Evolutionary conservation across 106 monocot genomes (phyloP).

Genomic region (Dactylorhiza incarnata): DNA sequence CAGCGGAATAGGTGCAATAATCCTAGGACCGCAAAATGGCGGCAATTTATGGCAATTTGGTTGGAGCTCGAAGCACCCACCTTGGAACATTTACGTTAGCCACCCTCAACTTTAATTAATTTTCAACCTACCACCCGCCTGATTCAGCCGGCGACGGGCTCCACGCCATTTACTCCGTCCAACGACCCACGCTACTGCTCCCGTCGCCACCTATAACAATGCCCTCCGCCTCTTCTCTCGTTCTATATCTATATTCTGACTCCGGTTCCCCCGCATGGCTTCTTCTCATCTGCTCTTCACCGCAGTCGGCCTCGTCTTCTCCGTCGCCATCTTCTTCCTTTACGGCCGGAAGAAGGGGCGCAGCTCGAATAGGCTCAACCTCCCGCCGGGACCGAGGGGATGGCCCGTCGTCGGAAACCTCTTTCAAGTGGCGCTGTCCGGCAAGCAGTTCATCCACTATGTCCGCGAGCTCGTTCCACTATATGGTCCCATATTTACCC

Average conservation of each 20-base stretch:
- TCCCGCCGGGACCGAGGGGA: slow-evolving; percentile 71
- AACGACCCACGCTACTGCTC: neutral
- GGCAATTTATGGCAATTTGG: neutral
- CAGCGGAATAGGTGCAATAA: too few relatives aligned
- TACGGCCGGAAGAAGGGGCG: neutral
- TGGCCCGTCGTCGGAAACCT: slow-evolving; percentile 91
- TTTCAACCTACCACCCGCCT: neutral
- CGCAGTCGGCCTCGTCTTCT: neutral
- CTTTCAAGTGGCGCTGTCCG: slow-evolving; percentile 63
- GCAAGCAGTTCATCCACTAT: slow-evolving; percentile 76
- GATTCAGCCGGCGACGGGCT: neutral
- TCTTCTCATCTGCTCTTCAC: neutral
- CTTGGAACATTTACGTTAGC: too few relatives aligned
- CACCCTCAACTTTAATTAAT: neutral
- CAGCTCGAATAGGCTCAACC: slow-evolving; percentile 15
- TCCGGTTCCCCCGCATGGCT: too few relatives aligned
- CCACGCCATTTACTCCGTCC: neutral
- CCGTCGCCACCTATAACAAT: neutral
- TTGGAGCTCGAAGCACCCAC: neutral
- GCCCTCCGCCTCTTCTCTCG: neutral
- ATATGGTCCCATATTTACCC: slow-evolving; percentile 77
- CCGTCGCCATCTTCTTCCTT: slow-evolving; percentile 12
- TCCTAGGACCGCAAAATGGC: neutral
- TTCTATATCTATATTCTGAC: too few relatives aligned
- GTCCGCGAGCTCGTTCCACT: slow-evolving; percentile 33